Evolutionary conservation across 2,329 filamentous ascomycete genomes (phyloP), one percentile per base, ranked within the genome.

Genomic region (Botrytis deweyae): DNA sequence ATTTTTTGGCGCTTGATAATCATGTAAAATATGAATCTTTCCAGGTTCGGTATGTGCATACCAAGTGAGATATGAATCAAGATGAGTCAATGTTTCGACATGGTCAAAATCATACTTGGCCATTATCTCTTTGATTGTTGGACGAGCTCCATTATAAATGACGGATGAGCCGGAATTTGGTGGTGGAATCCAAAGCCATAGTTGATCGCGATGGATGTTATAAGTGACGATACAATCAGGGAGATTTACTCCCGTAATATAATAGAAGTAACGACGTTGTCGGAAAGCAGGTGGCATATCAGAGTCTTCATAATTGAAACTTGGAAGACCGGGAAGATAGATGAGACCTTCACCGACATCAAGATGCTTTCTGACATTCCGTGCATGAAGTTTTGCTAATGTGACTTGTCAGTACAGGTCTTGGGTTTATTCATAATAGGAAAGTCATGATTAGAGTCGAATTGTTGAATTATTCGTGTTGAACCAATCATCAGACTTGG

Each of bases 111-210:
- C 90, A 77, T 90, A 90, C 72, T 84, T 85, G 3, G 83, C 84
- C 76, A 88, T 84, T 73, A 91, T 91, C 74, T 93, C 89, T 22
- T 90, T 86, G 18, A 85, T 83, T 16, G 86, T 87, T 0, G 90
- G 90, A 36, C 87, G 88, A 49, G 84, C 85, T 25, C 91, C 91
- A 78, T 88, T 88, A 87, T 88, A 93, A 67, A 93, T 87, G 18
- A 80, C 77, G 88, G 84, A 77, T 87, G 85, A 25, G 84, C 85
- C 22, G 88, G 88, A 76, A 92, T 88, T 76, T 90, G 88, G 76
- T 42, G 89, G 88, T 3, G 92, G 92, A 66, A 95, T 89, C 87
- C 92, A 96, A 42, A 95, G 87, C 8, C 87, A 89, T 73, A 96
- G 87, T 36, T 84, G 83, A 80, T 95, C 91, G 18, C 83, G 83